phyloP scores from a whole-genome alignment of 805 yeast species.

The Saturnispora serradocipensis region DNA sequence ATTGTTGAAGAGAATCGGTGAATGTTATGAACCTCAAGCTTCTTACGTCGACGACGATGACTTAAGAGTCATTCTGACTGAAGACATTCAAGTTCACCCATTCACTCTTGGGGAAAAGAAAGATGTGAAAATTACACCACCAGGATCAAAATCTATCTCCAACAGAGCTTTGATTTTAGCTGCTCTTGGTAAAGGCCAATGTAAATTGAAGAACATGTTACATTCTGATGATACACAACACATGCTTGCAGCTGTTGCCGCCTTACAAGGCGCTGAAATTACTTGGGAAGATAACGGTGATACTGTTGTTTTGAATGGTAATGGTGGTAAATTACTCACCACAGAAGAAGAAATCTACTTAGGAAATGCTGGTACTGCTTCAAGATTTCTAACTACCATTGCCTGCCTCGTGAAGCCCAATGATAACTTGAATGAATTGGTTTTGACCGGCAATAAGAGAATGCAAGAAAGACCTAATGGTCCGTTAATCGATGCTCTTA shows the following conservation, averaged over 20 bases:
- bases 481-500: slow-evolving; percentile 86
- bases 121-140: slow-evolving; percentile 58
- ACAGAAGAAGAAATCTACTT: slow-evolving; percentile 64
- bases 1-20: slow-evolving; percentile 73
- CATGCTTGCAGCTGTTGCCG: slow-evolving; percentile 81
- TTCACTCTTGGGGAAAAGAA: slow-evolving; percentile 32
- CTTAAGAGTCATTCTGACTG: slow-evolving; percentile 72
- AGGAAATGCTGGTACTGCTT: slow-evolving; percentile 98
- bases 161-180: slow-evolving; percentile 91
- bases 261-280: slow-evolving; percentile 73
- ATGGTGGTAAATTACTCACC: slow-evolving; percentile 69
- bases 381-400: slow-evolving; percentile 86
- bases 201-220: slow-evolving; percentile 72
- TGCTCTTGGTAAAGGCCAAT: slow-evolving; percentile 80
- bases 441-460: slow-evolving; percentile 87
- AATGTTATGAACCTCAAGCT: slow-evolving; percentile 82
- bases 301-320: slow-evolving; percentile 74
- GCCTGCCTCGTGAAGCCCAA: slow-evolving; percentile 69
- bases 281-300: slow-evolving; percentile 84
- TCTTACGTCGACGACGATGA: slow-evolving; percentile 75
- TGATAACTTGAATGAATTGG: slow-evolving; percentile 34
- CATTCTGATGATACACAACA: slow-evolving; percentile 96
- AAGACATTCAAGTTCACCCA: slow-evolving; percentile 62
- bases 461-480: slow-evolving; percentile 98
- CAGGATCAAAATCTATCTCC: slow-evolving; percentile 95